Conservation (phyloP, 2,329 filamentous ascomycete species). For the Epichloe aotearoae region DNA sequence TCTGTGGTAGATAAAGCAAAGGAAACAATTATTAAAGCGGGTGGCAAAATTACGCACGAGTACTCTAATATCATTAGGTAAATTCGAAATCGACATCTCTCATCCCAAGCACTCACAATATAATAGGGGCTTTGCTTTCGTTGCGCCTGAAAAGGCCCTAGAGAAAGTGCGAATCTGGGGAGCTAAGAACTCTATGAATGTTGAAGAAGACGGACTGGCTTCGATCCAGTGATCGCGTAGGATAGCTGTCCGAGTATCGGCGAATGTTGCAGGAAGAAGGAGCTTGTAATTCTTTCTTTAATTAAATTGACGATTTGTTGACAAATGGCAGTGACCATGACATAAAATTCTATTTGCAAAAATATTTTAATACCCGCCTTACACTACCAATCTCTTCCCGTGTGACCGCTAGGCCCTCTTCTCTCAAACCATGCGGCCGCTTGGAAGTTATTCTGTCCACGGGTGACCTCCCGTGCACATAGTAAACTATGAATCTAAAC, state of each 20-base stretch:
- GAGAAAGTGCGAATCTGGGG: constrained; percentile 53
- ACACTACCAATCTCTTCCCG: not conserved
- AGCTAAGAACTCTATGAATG: constrained; percentile 28
- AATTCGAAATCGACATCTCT: constrained; percentile 15
- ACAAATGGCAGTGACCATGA: not conserved
- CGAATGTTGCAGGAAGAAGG: too few species aligned
- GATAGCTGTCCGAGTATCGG: too few species aligned
- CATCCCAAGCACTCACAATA: constrained; percentile 12
- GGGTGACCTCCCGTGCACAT: too few species aligned
- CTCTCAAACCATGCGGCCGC: too few species aligned
- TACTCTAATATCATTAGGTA: constrained; percentile 55
- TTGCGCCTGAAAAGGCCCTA: constrained; percentile 56
- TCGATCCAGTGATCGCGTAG: constrained; percentile 19
- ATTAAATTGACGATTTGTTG: not conserved
- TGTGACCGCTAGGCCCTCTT: too few species aligned
- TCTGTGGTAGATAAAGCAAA: constrained; percentile 58
- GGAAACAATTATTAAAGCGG: constrained; percentile 52
- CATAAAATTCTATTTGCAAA: not conserved
- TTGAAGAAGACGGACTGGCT: constrained; percentile 69
- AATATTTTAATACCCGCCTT: not conserved
- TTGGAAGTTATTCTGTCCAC: too few species aligned
- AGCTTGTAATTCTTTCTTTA: not conserved
- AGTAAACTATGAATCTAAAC: too few species aligned
- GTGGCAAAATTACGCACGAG: constrained; percentile 67
- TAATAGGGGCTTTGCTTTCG: constrained; percentile 62